Evolutionary conservation across 495 filamentous ascomycete species (phyloP).

Genomic region (Xylaria bambusicola): DNA sequence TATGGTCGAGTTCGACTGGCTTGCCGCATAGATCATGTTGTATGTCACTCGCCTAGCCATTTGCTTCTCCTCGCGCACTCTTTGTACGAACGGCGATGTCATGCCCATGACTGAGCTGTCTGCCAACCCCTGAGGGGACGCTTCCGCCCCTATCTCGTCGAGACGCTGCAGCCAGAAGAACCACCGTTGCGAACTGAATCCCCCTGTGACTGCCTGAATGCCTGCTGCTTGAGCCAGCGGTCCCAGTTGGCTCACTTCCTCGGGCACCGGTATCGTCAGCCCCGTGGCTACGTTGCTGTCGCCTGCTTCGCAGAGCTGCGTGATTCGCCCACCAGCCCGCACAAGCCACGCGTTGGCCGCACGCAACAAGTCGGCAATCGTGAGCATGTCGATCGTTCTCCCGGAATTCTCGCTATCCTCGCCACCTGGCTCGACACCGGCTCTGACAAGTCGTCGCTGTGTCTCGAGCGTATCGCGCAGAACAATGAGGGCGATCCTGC

Average conservation of each 20-base stretch:
- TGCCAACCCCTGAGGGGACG: background rate
- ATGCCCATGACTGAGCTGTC: slow-evolving; percentile 2
- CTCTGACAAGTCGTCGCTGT: slow-evolving; percentile 14
- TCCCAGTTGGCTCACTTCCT: slow-evolving; percentile 15
- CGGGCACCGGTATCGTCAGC: slow-evolving; percentile 14
- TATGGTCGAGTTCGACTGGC: slow-evolving; percentile 19
- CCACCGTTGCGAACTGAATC: slow-evolving; percentile 25
- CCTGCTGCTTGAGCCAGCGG: slow-evolving; percentile 18
- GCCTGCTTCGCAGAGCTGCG: slow-evolving; percentile 22
- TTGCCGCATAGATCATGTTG: slow-evolving; percentile 20
- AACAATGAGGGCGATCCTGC: slow-evolving; percentile 24
- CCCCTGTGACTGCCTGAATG: slow-evolving; percentile 4
- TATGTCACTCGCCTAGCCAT: slow-evolving; percentile 17
- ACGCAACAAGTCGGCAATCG: slow-evolving; percentile 21
- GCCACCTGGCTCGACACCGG: slow-evolving; percentile 12
- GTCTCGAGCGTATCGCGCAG: slow-evolving; percentile 23
- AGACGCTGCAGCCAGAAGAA: slow-evolving; percentile 26
- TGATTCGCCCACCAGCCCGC: slow-evolving; percentile 19
- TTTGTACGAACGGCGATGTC: slow-evolving; percentile 12
- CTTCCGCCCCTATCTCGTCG: slow-evolving; percentile 23
- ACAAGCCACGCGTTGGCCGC: slow-evolving; percentile 21
- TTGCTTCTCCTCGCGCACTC: slow-evolving; percentile 12
- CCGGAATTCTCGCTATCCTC: slow-evolving; percentile 20
- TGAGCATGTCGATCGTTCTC: slow-evolving; percentile 19
- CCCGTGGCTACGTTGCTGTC: background rate